Base-by-base conservation (phyloP, 2,329 filamentous ascomycete species). In the Colletotrichum phormii region DNA sequence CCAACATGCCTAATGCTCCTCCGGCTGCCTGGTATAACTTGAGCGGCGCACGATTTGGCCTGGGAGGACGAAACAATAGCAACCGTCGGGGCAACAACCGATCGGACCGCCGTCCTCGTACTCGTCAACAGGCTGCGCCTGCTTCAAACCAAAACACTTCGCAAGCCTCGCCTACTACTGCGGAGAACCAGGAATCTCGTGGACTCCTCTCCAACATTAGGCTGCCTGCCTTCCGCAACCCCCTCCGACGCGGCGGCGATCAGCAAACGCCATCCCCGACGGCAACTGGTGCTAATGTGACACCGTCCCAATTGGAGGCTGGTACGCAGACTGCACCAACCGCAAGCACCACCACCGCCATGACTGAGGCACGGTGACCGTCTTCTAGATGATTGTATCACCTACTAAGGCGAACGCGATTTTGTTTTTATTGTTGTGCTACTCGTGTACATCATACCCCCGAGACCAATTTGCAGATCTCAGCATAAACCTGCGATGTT, bases 271-370 rank as follows among this genome's bases (percentile, higher is more conserved):
- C 67, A 8, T 75, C 76, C 15, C 74, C 74, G 24, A 74, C 75
- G 13, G 77, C 76, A 15, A 78, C 79, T 11, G 78, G 77, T 26
- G 75, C 79, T 12, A 80, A 78, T 61, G 78, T 83, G 33, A 87
- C 86, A 12, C 86, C 86, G 6, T 85, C 84, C 63, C 85, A 87
- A 75, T 80, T 88, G 12, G 86, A 88, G 77, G 82, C 86, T 29
- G 86, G 84, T 66, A 79, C 80, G 63, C 81, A 82, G 63, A 76
- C 78, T 42, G 74, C 62, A 12, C 49, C 57, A 5, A 61, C 59
- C 12, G 33, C 51, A 54, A 7, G 26, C 51, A 24, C 78, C 9
- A 74, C 75, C 42, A 53, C 57, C 26, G 46, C 63, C 18, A 70
- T 63, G 7, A 53, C 71, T 11, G 71, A 65, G 49, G 26, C 67